Percentiles rank a stretch among this genome's conserved stretches.
These are phyloP conservation scores for Ziziphus jujuba DNA, from an alignment of 306 rosid genomes.

Conservation along the genomic window DNA sequence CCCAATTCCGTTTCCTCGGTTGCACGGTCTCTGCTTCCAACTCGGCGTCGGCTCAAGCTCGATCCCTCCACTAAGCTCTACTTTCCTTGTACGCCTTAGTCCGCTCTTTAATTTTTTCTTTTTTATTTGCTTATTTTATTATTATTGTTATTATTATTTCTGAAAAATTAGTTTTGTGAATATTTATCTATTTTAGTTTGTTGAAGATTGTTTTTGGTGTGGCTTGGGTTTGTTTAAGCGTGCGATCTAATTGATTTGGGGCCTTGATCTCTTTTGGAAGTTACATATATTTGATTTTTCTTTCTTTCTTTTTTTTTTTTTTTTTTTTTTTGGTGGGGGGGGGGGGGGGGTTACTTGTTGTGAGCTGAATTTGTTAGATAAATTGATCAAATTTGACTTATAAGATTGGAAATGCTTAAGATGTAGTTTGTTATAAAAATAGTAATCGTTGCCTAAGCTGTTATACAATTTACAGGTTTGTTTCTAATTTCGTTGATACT, in stretches of 20 bases:
- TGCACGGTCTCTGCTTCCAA: constrained; percentile 84
- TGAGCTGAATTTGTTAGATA: background rate
- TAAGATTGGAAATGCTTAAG: background rate
- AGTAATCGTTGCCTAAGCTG: background rate
- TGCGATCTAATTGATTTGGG: constrained; percentile 11
- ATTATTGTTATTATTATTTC: no score
- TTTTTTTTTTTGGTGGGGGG: no score
- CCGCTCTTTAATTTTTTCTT: background rate
- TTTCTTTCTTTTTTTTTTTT: no score
- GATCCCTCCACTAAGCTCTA: constrained; percentile 90
- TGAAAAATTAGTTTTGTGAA: background rate
- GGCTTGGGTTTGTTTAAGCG: background rate
- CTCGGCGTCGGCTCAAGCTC: constrained; percentile 96
- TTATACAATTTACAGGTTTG: background rate
- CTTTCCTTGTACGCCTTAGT: constrained; percentile 74
- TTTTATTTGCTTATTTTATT: no score
- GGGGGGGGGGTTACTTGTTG: no score
- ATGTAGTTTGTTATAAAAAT: background rate
- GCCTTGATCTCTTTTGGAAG: constrained; percentile 2
- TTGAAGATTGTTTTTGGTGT: background rate
- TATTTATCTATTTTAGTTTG: background rate
- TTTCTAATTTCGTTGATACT: background rate
- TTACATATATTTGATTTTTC: background rate
- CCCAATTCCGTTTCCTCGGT: constrained; percentile 83
- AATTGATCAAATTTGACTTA: background rate